A percentile compares a stretch with the other conserved stretches of the same genome.
Evolutionary conservation across 192 early-diverging fungal genomes (phyloP).

Genomic region (Rhizophlyctis rosea): DNA sequence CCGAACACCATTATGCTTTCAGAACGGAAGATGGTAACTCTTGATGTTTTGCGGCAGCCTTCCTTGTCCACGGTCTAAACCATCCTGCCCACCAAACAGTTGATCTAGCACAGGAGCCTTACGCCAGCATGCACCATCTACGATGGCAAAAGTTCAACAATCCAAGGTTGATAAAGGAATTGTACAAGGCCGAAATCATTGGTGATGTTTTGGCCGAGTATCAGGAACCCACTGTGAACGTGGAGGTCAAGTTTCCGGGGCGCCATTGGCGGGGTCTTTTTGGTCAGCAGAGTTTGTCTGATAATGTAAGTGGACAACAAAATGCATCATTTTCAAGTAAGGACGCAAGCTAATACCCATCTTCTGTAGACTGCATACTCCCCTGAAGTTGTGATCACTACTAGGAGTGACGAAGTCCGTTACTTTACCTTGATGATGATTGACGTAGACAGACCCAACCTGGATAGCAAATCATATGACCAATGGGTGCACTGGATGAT

Average conservation of each 20-base stretch:
- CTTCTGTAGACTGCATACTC: constrained; percentile 42
- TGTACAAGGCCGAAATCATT: constrained; percentile 25
- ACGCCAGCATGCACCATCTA: constrained; percentile 33
- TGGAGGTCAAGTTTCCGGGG: constrained; percentile 49
- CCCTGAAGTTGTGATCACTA: constrained; percentile 41
- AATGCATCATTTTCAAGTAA: constrained; percentile 4
- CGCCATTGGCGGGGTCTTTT: constrained; percentile 40
- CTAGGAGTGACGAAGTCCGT: constrained; percentile 9
- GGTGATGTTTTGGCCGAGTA: constrained; percentile 31
- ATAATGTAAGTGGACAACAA: constrained; percentile 22
- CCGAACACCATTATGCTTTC: constrained; percentile 17
- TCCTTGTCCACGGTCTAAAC: background rate
- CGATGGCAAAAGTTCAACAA: constrained; percentile 26
- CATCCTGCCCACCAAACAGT: constrained; percentile 8
- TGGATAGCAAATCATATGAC: constrained; percentile 34
- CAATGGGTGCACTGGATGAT: constrained; percentile 59
- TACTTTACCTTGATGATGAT: constrained; percentile 39
- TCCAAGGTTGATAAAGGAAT: constrained; percentile 30
- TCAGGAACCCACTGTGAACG: constrained; percentile 25
- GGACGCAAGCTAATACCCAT: background rate
- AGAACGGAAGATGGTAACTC: constrained; percentile 11
- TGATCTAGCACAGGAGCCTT: constrained; percentile 24
- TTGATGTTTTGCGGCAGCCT: background rate
- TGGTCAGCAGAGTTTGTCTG: constrained; percentile 41
- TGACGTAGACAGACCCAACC: constrained; percentile 43